A percentile compares a stretch with the other conserved stretches of the same genome.
phyloP scores from a whole-genome alignment of 306 rosid species.

The Pterocarpus macrocarpus region DNA sequence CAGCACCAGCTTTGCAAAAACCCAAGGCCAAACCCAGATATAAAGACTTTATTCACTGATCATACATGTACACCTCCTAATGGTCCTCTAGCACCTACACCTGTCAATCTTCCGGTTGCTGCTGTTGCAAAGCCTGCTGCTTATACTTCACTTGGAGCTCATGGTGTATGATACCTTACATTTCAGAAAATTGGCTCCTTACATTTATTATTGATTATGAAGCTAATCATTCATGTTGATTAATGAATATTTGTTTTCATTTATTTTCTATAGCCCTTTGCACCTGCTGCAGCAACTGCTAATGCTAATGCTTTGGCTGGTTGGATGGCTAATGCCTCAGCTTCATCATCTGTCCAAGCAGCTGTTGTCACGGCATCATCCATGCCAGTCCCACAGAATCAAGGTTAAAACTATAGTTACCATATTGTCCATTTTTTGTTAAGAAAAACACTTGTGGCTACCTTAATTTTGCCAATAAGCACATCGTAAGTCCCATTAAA shows the following conservation, averaged over 20 bases:
- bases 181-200: conserved; percentile 41
- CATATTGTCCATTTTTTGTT: not conserved
- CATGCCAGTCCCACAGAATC: conserved; percentile 85
- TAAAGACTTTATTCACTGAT: conserved; percentile 83
- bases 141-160: conserved; percentile 78
- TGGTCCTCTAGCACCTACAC: conserved; percentile 77
- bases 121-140: conserved; percentile 83
- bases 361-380: conserved; percentile 89
- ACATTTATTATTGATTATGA: conserved; percentile 8
- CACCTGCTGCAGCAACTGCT: conserved; percentile 72
- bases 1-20: conserved; percentile 93
- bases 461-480: conserved; percentile 22
- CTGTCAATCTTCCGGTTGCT: conserved; percentile 81
- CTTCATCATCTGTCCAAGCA: conserved; percentile 91
- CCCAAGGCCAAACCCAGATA: conserved; percentile 82
- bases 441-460: not conserved
- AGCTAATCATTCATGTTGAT: conserved; percentile 32
- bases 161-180: conserved; percentile 72
- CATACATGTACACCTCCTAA: conserved; percentile 77
- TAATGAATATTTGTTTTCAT: conserved; percentile 35
- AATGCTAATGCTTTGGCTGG: conserved; percentile 88
- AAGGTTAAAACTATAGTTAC: conserved; percentile 59
- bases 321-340: conserved; percentile 94
- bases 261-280: conserved; percentile 70
- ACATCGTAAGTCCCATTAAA: not conserved